Conservation (phyloP, 805 yeast species). For the Lipomyces kockii region DNA sequence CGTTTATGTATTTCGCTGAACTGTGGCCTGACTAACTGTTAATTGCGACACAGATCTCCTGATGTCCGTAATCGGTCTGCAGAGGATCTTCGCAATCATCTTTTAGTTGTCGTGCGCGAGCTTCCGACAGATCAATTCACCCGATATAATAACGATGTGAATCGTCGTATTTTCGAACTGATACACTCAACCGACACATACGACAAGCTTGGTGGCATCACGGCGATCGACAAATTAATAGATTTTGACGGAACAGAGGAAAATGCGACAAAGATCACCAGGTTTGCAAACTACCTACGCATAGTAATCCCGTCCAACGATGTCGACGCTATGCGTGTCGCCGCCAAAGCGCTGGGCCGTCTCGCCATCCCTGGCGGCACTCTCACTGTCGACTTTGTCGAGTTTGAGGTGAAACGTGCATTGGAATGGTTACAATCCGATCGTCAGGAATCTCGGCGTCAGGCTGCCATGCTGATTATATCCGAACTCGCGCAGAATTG, state of each 20-base stretch:
- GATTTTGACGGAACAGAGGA: slow-evolving; percentile 84
- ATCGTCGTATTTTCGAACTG: slow-evolving; percentile 83
- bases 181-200: slow-evolving; percentile 72
- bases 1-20: not conserved
- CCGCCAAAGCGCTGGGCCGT: slow-evolving; percentile 85
- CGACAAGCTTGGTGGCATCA: slow-evolving; percentile 85
- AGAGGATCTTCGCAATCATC: slow-evolving; percentile 67
- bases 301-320: slow-evolving; percentile 82
- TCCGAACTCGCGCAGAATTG: slow-evolving; percentile 84
- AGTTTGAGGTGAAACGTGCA: slow-evolving; percentile 85
- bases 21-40: not conserved
- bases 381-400: slow-evolving; percentile 88
- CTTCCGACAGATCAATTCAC: slow-evolving; percentile 79
- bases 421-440: slow-evolving; percentile 92
- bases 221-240: slow-evolving; percentile 86
- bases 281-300: slow-evolving; percentile 87
- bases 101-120: slow-evolving; percentile 77
- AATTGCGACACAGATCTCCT: slow-evolving; percentile 13
- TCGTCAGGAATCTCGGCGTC: slow-evolving; percentile 70
- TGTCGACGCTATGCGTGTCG: slow-evolving; percentile 79
- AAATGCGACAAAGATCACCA: slow-evolving; percentile 82
- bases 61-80: slow-evolving; percentile 56
- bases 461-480: slow-evolving; percentile 85
- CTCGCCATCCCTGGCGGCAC: slow-evolving; percentile 89
- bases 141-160: slow-evolving; percentile 80